A percentile compares a stretch with the other conserved stretches of the same genome.
Conservation (phyloP, 805 yeast genomes). For the Teunomyces tritomae region DNA sequence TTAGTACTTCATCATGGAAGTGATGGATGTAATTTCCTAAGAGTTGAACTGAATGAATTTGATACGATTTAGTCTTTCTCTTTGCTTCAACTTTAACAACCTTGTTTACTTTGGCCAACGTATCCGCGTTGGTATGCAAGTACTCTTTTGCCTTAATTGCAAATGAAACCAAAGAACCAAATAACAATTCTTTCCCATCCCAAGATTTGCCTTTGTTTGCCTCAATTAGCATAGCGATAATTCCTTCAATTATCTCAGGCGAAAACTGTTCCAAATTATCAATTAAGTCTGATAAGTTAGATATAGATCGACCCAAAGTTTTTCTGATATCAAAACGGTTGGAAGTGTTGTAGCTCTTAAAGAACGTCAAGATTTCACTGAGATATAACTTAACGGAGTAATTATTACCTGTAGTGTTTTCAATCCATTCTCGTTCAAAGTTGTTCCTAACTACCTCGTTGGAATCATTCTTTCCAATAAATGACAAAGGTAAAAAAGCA, state of each 20-base stretch:
- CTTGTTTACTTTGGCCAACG: conserved; percentile 39
- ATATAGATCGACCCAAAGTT: conserved; percentile 66
- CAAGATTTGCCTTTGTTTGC: conserved; percentile 79
- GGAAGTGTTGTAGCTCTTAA: conserved; percentile 50
- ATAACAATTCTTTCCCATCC: conserved; percentile 79
- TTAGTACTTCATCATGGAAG: conserved; percentile 35
- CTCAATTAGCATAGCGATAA: conserved; percentile 54
- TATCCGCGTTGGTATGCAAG: conserved; percentile 20
- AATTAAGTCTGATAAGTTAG: conserved; percentile 51
- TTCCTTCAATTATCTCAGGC: conserved; percentile 14
- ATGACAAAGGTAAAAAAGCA: conserved; percentile 74
- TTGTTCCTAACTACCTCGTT: conserved; percentile 41
- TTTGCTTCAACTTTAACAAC: conserved; percentile 59
- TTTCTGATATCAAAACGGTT: conserved; percentile 63
- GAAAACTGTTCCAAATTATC: conserved; percentile 25
- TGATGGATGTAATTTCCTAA: conserved; percentile 49
- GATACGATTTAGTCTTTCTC: conserved; percentile 65
- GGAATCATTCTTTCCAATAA: conserved; percentile 70
- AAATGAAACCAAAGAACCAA: conserved; percentile 66
- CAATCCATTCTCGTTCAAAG: conserved; percentile 73
- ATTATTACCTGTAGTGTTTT: conserved; percentile 69
- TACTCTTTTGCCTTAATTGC: conserved; percentile 43
- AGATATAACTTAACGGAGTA: conserved; percentile 69
- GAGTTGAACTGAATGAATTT: conserved; percentile 49
- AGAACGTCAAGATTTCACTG: conserved; percentile 59